phyloP scores from a whole-genome alignment of 192 early-diverging fungal species.

The Coemansia furcata region DNA sequence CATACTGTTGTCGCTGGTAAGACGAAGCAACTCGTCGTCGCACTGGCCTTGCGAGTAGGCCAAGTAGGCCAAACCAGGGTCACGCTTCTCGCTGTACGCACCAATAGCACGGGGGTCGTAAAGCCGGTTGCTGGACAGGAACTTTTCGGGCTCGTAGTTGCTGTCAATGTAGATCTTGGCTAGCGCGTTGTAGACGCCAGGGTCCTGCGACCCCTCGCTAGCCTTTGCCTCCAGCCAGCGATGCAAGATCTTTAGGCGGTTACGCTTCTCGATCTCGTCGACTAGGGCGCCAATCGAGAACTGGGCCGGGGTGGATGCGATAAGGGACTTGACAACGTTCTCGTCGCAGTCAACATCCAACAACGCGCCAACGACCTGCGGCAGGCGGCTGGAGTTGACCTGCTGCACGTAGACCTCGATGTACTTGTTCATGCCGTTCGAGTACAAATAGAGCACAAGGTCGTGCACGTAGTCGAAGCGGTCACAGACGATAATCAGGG shows the following conservation, averaged over 20 bases:
- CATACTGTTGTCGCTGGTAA: constrained; percentile 98
- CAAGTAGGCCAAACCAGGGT: constrained; percentile 93
- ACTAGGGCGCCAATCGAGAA: constrained; percentile 86
- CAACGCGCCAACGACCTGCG: constrained; percentile 93
- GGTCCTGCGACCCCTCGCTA: constrained; percentile 84
- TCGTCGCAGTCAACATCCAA: constrained; percentile 99
- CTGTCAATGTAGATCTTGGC: constrained; percentile 99
- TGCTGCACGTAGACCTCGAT: constrained; percentile 99
- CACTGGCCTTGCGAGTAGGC: constrained; percentile 94
- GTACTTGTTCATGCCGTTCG: constrained; percentile 90
- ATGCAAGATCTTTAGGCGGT: constrained; percentile 91
- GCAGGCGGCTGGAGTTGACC: constrained; percentile 92
- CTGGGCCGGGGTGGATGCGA: constrained; percentile 78
- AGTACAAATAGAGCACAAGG: constrained; percentile 92
- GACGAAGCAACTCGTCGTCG: constrained; percentile 89
- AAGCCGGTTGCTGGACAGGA: constrained; percentile 72
- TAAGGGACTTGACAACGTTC: constrained; percentile 80
- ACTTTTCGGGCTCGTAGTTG: constrained; percentile 97
- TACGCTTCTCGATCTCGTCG: constrained; percentile 92
- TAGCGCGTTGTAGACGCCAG: constrained; percentile 93
- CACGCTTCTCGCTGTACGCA: constrained; percentile 98
- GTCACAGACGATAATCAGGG: constrained; percentile 98
- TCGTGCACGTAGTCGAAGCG: constrained; percentile 97
- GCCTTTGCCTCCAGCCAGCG: constrained; percentile 92
- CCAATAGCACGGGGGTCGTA: constrained; percentile 93